Percentiles rank a stretch among this genome's conserved stretches.
Conservation (phyloP, 306 rosid species). For the Dalbergia cochinchinensis region DNA sequence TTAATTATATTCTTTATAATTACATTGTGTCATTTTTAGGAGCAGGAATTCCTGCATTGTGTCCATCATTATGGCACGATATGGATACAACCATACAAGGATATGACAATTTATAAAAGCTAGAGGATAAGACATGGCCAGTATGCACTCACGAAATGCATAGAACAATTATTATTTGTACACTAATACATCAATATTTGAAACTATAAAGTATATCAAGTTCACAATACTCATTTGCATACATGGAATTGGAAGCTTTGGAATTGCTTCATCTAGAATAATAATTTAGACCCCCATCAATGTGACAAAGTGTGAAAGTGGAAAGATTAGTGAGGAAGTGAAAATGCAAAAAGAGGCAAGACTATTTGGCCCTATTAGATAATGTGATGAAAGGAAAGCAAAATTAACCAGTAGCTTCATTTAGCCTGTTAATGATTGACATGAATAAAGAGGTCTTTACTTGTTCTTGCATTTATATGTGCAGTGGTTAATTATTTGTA, state of each 20-base stretch:
- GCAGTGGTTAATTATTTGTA: not conserved
- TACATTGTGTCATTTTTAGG: slow-evolving; percentile 5
- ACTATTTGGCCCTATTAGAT: not conserved
- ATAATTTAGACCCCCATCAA: not conserved
- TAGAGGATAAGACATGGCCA: not conserved
- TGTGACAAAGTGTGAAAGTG: not conserved
- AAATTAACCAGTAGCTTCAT: not conserved
- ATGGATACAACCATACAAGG: not conserved
- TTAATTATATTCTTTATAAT: not conserved
- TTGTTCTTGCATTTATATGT: not conserved
- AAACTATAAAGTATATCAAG: not conserved
- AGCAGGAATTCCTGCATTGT: not conserved
- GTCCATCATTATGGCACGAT: not conserved
- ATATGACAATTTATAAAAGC: not conserved
- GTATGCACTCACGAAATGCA: not conserved
- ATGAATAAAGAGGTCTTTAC: not conserved
- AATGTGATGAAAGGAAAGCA: not conserved
- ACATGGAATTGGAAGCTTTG: not conserved
- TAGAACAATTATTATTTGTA: not conserved
- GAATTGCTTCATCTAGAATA: not conserved
- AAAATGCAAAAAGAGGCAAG: not conserved
- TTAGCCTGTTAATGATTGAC: not conserved
- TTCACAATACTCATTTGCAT: not conserved
- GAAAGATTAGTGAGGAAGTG: not conserved
- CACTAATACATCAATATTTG: not conserved